Conservation (phyloP, 2,329 filamentous ascomycete genomes). For the Cercospora sojina region DNA sequence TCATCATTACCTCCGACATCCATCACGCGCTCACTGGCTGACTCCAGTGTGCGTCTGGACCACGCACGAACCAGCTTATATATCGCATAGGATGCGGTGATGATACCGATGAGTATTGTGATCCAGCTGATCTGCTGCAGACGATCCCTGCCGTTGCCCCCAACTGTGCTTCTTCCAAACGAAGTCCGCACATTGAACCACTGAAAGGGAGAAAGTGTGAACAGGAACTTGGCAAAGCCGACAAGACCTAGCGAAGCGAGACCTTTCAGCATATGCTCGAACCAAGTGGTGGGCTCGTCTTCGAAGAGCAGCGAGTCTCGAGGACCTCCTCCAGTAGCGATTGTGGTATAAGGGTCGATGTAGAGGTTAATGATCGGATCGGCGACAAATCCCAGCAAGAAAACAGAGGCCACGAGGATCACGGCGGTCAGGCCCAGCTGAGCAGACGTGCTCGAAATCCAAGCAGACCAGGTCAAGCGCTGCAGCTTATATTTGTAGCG, state of each 20-base stretch:
- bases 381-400: slow-evolving; percentile 83
- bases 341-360: slow-evolving; percentile 64
- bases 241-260: slow-evolving; percentile 85
- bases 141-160: slow-evolving; percentile 70
- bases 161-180: slow-evolving; percentile 41
- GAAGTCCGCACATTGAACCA: slow-evolving; percentile 67
- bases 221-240: slow-evolving; percentile 76
- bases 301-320: slow-evolving; percentile 41
- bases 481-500: slow-evolving; percentile 77
- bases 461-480: slow-evolving; percentile 71
- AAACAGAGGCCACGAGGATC: slow-evolving; percentile 71
- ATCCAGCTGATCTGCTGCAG: slow-evolving; percentile 76
- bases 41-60: slow-evolving; percentile 71
- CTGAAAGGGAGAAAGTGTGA: slow-evolving; percentile 71
- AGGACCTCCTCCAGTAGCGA: slow-evolving; percentile 37
- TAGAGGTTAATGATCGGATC: slow-evolving; percentile 91
- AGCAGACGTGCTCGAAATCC: slow-evolving; percentile 56
- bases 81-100: slow-evolving; percentile 77
- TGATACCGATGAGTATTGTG: slow-evolving; percentile 74
- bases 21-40: slow-evolving; percentile 74
- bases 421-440: slow-evolving; percentile 69
- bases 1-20: slow-evolving; percentile 71
- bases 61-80: slow-evolving; percentile 78
- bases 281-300: slow-evolving; percentile 63
- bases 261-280: slow-evolving; percentile 83